Conservation (phyloP, 2,329 filamentous ascomycete species). For the Cladosporium austrohemisphaericum region DNA sequence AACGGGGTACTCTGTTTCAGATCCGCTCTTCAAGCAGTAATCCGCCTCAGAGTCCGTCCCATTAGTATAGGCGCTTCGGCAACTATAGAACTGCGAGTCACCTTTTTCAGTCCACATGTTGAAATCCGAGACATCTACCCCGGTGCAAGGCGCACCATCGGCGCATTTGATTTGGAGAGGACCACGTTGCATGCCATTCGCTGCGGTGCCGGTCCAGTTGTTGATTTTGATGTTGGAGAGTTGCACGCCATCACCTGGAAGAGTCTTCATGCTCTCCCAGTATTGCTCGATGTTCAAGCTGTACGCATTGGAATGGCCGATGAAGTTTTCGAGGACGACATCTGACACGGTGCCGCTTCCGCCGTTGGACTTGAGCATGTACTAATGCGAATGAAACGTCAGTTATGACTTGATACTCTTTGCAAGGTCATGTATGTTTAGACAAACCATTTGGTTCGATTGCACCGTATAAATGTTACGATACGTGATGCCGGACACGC, state of each 20-base stretch:
- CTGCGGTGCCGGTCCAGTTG: slow-evolving; percentile 55
- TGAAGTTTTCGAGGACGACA: slow-evolving; percentile 55
- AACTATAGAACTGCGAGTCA: slow-evolving; percentile 40
- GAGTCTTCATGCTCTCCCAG: slow-evolving; percentile 45
- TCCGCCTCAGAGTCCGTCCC: slow-evolving; percentile 35
- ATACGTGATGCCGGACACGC: slow-evolving; percentile 53
- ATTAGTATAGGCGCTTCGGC: slow-evolving; percentile 45
- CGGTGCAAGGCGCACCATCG: slow-evolving; percentile 49
- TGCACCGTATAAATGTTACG: slow-evolving; percentile 56
- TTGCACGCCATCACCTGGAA: slow-evolving; percentile 49
- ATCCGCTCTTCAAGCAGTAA: slow-evolving; percentile 42
- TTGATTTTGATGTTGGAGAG: slow-evolving; percentile 52
- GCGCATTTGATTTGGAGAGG: slow-evolving; percentile 54
- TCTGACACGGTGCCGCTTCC: slow-evolving; percentile 53
- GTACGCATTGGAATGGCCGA: slow-evolving; percentile 58
- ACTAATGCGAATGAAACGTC: slow-evolving; percentile 43
- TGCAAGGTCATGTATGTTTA: background rate
- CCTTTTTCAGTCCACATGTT: slow-evolving; percentile 52
- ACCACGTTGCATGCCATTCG: slow-evolving; percentile 48
- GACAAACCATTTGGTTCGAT: slow-evolving; percentile 56
- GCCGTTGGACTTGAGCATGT: slow-evolving; percentile 56
- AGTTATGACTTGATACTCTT: too few species aligned
- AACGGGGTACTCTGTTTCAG: slow-evolving; percentile 29
- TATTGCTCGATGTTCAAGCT: slow-evolving; percentile 54
- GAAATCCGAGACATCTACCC: slow-evolving; percentile 50